Evolutionary conservation across 2,329 filamentous ascomycete species (phyloP).

Genomic region (Teratosphaeria nubilosa): DNA sequence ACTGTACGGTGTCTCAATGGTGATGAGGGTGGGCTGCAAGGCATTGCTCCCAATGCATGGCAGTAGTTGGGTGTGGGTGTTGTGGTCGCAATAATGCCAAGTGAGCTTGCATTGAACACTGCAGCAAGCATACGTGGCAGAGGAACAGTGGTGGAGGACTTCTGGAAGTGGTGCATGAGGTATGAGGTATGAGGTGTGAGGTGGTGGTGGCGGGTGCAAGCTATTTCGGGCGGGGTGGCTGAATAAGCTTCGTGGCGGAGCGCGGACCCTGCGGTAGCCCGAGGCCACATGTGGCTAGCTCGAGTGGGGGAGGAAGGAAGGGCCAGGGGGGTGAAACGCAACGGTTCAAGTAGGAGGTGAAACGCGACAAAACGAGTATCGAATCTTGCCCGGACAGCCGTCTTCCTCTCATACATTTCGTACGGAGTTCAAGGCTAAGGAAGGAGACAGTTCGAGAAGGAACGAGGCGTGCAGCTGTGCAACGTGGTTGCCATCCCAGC

Average conservation of each 20-base stretch:
- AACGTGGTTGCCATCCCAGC: not conserved
- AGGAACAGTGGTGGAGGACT: too few species aligned
- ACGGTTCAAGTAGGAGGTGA: not conserved
- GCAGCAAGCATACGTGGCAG: too few species aligned
- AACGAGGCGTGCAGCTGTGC: not conserved
- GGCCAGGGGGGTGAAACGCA: not conserved
- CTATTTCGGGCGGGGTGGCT: not conserved
- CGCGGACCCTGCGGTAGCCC: not conserved
- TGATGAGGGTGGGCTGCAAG: too few species aligned
- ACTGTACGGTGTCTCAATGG: too few species aligned
- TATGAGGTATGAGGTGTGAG: not conserved
- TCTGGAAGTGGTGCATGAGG: too few species aligned
- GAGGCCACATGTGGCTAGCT: too few species aligned
- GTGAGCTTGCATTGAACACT: too few species aligned
- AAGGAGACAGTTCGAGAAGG: not conserved
- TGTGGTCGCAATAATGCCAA: too few species aligned
- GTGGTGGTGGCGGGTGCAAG: not conserved
- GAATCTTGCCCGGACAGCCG: too few species aligned
- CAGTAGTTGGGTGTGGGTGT: too few species aligned
- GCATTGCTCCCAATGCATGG: too few species aligned
- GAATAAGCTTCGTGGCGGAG: not conserved
- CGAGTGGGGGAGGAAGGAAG: not conserved
- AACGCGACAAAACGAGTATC: too few species aligned
- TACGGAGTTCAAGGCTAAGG: not conserved
- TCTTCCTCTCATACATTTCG: not conserved